Conservation (phyloP, 208 protist species). For the Angomonas ambiguus region DNA sequence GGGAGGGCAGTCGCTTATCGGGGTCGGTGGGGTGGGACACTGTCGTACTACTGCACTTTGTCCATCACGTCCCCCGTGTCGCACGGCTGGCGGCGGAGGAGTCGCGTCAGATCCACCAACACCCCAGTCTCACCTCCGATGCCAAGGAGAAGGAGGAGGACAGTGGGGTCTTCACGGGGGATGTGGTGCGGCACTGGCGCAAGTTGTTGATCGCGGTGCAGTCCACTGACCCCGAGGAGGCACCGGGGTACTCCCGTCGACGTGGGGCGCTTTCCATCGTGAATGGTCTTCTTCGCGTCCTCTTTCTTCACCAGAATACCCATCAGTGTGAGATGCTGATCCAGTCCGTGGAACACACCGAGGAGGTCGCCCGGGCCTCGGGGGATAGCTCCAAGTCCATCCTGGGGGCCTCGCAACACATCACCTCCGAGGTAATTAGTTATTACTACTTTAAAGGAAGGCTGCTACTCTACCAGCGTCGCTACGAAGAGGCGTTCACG, state of each 20-base stretch:
- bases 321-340: constrained; percentile 74
- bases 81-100: constrained; percentile 34
- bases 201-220: constrained; percentile 73
- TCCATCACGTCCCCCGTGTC: constrained; percentile 67
- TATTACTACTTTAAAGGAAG: constrained; percentile 80
- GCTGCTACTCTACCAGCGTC: constrained; percentile 65
- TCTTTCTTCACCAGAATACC: constrained; percentile 78
- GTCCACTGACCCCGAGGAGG: constrained; percentile 44
- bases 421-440: constrained; percentile 73
- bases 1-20: constrained; percentile 35
- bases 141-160: background rate
- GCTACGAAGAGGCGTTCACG: constrained; percentile 41
- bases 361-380: constrained; percentile 31
- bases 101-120: background rate
- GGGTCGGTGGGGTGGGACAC: constrained; percentile 87
- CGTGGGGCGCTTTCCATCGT: constrained; percentile 72
- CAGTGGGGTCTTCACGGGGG: constrained; percentile 23
- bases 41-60: constrained; percentile 71
- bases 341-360: constrained; percentile 52
- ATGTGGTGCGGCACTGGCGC: constrained; percentile 77
- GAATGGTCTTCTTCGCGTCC: constrained; percentile 73
- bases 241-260: constrained; percentile 70
- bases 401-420: constrained; percentile 68
- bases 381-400: constrained; percentile 48
- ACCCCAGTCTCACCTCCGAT: background rate